phyloP scores from a whole-genome alignment of 2,329 filamentous ascomycete species.

The Fusarium palustre region DNA sequence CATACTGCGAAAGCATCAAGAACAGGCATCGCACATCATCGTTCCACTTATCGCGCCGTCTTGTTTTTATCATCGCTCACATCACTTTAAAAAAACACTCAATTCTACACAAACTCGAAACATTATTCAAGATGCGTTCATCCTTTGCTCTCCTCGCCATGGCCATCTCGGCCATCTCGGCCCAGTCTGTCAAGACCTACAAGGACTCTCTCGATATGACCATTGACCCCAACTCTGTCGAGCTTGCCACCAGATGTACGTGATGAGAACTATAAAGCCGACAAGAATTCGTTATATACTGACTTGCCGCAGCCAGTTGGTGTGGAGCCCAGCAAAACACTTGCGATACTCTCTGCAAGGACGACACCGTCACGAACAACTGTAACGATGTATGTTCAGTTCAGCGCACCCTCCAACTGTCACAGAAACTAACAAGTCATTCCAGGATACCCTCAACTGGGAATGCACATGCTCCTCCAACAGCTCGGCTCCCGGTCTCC shows the following conservation, averaged over 20 bases:
- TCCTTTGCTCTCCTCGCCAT: conserved; percentile 57
- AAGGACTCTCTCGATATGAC: conserved; percentile 56
- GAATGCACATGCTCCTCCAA: conserved; percentile 63
- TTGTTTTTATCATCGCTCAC: conserved; percentile 15
- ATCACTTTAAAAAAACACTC: conserved; percentile 17
- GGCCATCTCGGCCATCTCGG: conserved; percentile 58
- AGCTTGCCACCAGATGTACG: conserved; percentile 56
- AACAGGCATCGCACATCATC: conserved; percentile 39
- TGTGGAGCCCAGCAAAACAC: conserved; percentile 64
- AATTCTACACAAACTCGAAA: conserved; percentile 7
- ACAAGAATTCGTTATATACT: conserved; percentile 7
- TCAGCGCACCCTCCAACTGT: background rate
- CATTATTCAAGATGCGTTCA: conserved; percentile 56
- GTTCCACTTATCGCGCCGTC: conserved; percentile 34
- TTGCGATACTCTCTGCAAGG: conserved; percentile 62
- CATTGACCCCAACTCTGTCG: conserved; percentile 56
- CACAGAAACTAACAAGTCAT: conserved; percentile 10
- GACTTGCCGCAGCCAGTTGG: conserved; percentile 58
- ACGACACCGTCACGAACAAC: conserved; percentile 54
- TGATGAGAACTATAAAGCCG: conserved; percentile 5
- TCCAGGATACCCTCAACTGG: conserved; percentile 59
- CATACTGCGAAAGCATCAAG: conserved; percentile 23
- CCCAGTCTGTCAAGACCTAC: conserved; percentile 57
- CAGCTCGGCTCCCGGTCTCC: conserved; percentile 61
- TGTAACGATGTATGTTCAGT: conserved; percentile 59